phyloP scores from a whole-genome alignment of 495 filamentous ascomycete genomes.

The Amniculicola lignicola region DNA sequence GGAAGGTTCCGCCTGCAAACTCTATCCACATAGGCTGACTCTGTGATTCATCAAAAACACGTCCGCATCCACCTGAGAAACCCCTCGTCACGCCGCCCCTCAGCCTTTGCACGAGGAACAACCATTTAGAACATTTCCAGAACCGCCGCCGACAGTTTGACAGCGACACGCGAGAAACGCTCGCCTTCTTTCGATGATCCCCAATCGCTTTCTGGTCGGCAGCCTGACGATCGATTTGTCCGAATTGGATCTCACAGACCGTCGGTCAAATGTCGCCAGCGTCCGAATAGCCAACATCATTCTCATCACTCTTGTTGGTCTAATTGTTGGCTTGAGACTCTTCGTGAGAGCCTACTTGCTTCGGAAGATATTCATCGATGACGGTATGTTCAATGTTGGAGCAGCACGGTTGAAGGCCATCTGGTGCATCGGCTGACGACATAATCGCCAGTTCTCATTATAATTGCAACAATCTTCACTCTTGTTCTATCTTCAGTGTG shows the following conservation, averaged over 20 bases:
- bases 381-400: constrained; percentile 8
- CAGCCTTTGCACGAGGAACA: too few species aligned
- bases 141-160: too few species aligned
- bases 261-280: neutral
- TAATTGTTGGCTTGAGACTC: constrained; percentile 17
- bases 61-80: too few species aligned
- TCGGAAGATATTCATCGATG: constrained; percentile 26
- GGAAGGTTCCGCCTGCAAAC: too few species aligned
- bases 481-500: constrained; percentile 22
- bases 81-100: too few species aligned
- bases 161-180: too few species aligned
- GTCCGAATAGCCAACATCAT: constrained; percentile 12
- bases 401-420: neutral
- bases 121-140: too few species aligned
- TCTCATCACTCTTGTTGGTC: constrained; percentile 20
- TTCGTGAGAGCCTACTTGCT: constrained; percentile 20
- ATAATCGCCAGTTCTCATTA: constrained; percentile 21
- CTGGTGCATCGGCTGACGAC: neutral
- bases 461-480: constrained; percentile 24
- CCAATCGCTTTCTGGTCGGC: neutral
- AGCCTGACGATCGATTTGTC: constrained; percentile 6
- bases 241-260: constrained; percentile 16
- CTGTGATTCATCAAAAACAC: too few species aligned
- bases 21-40: too few species aligned
- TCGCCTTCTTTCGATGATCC: too few species aligned